These are phyloP conservation scores for Hortaea sp. DNA, from an alignment of 2,329 filamentous ascomycete genomes.

Conservation along the genomic window DNA sequence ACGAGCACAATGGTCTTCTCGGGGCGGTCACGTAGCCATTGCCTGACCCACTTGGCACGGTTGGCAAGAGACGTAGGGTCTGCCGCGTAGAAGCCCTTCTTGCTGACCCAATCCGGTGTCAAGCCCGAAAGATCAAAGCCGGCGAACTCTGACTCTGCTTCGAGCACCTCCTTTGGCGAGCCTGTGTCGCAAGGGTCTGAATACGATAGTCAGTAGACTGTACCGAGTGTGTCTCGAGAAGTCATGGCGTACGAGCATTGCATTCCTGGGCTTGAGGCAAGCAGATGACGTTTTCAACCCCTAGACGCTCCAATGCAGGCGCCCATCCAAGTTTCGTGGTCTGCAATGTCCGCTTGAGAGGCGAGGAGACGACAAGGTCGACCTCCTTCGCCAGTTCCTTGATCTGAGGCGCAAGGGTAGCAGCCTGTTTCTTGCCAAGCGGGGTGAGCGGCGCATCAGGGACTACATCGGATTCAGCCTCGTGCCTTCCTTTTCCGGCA, in stretches of 20 bases:
- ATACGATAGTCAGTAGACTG: too few relatives aligned
- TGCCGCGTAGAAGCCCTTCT: slow-evolving; percentile 20
- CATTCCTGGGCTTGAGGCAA: slow-evolving; percentile 25
- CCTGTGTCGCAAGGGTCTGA: slow-evolving; percentile 21
- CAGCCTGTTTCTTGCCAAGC: slow-evolving; percentile 24
- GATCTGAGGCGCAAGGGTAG: slow-evolving; percentile 19
- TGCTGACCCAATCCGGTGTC: slow-evolving; percentile 22
- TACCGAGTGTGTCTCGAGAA: not conserved
- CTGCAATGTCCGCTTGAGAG: slow-evolving; percentile 23
- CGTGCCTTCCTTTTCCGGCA: not conserved
- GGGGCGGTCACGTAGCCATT: slow-evolving; percentile 20
- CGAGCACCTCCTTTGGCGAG: slow-evolving; percentile 7
- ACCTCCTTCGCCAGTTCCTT: slow-evolving; percentile 14
- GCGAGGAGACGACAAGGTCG: slow-evolving; percentile 21
- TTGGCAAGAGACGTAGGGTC: slow-evolving; percentile 11
- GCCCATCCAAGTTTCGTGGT: slow-evolving; percentile 22
- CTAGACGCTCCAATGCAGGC: slow-evolving; percentile 18
- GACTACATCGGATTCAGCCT: slow-evolving; percentile 10
- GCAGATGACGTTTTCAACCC: slow-evolving; percentile 18
- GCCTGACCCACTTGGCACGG: slow-evolving; percentile 21
- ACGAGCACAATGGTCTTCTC: slow-evolving; percentile 25
- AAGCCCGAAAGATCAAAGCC: slow-evolving; percentile 19
- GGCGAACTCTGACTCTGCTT: slow-evolving; percentile 17
- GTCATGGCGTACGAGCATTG: slow-evolving; percentile 21
- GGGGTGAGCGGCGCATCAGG: slow-evolving; percentile 24